These are phyloP conservation scores for Plectosphaerella sp. DNA, from an alignment of 2,329 filamentous ascomycete species.

Conservation along the genomic window DNA sequence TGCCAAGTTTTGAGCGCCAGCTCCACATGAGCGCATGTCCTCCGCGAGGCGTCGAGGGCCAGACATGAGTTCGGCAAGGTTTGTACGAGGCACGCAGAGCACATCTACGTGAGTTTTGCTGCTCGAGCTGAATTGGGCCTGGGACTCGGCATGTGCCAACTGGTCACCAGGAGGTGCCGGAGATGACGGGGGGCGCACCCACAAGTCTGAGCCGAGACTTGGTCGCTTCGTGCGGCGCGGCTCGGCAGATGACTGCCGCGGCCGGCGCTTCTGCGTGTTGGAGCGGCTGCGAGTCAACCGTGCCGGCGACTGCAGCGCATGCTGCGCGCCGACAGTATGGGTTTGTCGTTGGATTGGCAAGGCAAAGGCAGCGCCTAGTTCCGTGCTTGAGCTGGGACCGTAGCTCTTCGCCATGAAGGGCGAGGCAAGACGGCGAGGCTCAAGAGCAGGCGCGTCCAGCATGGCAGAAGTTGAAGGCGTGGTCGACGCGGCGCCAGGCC, in stretches of 20 bases:
- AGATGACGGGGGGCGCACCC: constrained; percentile 18
- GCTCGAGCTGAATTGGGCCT: constrained; percentile 25
- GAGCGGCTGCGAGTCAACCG: constrained; percentile 45
- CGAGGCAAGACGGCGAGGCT: constrained; percentile 42
- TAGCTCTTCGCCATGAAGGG: constrained; percentile 56
- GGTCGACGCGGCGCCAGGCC: constrained; percentile 10
- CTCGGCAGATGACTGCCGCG: constrained; percentile 40
- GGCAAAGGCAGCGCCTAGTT: constrained; percentile 35
- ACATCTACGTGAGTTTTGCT: constrained; percentile 27
- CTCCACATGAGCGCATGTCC: neutral
- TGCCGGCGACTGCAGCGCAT: constrained; percentile 48
- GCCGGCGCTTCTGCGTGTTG: constrained; percentile 51
- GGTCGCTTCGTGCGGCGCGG: constrained; percentile 46
- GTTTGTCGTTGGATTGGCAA: constrained; percentile 32
- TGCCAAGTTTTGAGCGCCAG: constrained; percentile 1
- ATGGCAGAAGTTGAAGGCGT: neutral
- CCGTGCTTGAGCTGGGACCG: constrained; percentile 54
- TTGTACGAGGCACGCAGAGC: constrained; percentile 35
- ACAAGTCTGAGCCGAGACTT: constrained; percentile 50
- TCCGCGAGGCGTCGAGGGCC: neutral
- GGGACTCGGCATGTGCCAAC: neutral
- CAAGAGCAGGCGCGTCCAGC: constrained; percentile 14
- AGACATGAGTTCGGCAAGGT: constrained; percentile 34
- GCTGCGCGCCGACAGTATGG: constrained; percentile 45
- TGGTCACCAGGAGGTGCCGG: neutral